Conservation (phyloP, 2,329 filamentous ascomycete genomes). For the Arthrobotrys iridis region DNA sequence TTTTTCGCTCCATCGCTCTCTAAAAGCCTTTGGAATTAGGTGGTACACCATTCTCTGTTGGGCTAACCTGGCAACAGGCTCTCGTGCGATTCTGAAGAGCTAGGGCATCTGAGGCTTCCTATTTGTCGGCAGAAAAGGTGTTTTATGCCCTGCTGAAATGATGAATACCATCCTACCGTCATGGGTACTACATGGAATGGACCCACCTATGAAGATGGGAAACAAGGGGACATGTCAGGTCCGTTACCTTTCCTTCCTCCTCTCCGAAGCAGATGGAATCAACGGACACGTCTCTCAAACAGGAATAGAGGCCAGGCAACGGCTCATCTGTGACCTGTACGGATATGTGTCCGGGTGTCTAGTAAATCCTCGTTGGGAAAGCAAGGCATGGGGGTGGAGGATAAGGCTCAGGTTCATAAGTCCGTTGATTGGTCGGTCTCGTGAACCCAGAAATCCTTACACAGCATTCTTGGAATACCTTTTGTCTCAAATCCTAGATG, state of each 20-base stretch:
- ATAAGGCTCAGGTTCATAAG: constrained; percentile 19
- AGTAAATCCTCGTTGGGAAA: constrained; percentile 25
- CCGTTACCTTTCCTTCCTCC: neutral
- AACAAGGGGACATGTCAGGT: constrained; percentile 11
- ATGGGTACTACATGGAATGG: constrained; percentile 30
- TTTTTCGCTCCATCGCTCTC: neutral
- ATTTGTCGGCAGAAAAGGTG: constrained; percentile 30
- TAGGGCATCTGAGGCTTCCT: constrained; percentile 9
- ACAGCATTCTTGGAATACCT: constrained; percentile 35
- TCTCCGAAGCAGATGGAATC: neutral
- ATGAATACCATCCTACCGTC: constrained; percentile 30
- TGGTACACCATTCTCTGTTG: neutral
- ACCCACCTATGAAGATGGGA: constrained; percentile 18
- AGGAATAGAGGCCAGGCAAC: constrained; percentile 15
- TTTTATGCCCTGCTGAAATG: constrained; percentile 30
- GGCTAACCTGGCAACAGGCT: neutral
- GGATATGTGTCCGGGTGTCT: constrained; percentile 16
- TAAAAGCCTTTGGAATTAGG: neutral
- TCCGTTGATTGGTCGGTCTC: constrained; percentile 33
- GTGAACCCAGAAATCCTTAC: constrained; percentile 3
- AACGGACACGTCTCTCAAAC: constrained; percentile 10
- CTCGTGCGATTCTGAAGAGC: constrained; percentile 4
- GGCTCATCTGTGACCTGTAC: constrained; percentile 9
- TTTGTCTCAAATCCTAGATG: constrained; percentile 37
- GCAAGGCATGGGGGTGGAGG: constrained; percentile 6